Percentiles rank a stretch among this genome's conserved stretches.
These are phyloP conservation scores for Botryobasidium botryosum DNA, from an alignment of 768 basidiomycete genomes.

Conservation along the genomic window DNA sequence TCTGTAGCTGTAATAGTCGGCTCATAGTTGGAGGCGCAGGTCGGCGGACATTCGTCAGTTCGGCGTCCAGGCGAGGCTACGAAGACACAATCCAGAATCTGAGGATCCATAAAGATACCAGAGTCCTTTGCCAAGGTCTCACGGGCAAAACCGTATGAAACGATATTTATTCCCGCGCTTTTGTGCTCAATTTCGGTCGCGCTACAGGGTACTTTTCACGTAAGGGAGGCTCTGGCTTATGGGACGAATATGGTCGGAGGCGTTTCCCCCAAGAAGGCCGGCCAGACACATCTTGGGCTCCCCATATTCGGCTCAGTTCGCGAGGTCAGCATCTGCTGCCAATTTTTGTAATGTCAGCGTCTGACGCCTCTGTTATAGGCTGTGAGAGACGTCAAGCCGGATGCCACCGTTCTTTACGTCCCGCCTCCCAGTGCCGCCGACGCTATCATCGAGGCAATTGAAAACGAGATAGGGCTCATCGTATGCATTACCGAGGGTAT, in stretches of 20 bases:
- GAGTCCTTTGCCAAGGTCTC: conserved; percentile 78
- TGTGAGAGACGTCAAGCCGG: conserved; percentile 68
- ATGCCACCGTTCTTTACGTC: conserved; percentile 93
- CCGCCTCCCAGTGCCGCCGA: conserved; percentile 93
- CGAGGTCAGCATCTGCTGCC: conserved; percentile 39
- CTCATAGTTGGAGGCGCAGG: too few species aligned
- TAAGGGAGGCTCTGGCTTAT: conserved; percentile 79
- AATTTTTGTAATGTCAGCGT: not conserved
- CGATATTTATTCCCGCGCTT: too few species aligned
- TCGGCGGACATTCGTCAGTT: conserved; percentile 60
- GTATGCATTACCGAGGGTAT: conserved; percentile 99
- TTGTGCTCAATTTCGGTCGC: too few species aligned
- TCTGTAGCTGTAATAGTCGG: conserved; percentile 1
- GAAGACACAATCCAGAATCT: conserved; percentile 85
- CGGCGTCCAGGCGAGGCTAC: conserved; percentile 58
- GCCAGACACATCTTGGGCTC: conserved; percentile 83
- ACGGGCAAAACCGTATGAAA: conserved; percentile 82
- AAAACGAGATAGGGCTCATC: conserved; percentile 93
- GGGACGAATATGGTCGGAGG: conserved; percentile 98
- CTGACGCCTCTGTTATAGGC: conserved; percentile 34
- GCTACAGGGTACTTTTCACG: conserved; percentile 82
- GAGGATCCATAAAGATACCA: conserved; percentile 85
- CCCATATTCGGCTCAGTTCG: conserved; percentile 85
- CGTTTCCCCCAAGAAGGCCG: conserved; percentile 92
- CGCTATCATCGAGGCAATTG: conserved; percentile 97